Conservation (phyloP, 1,284 basidiomycete genomes). For the Cryptococcus sp. region DNA sequence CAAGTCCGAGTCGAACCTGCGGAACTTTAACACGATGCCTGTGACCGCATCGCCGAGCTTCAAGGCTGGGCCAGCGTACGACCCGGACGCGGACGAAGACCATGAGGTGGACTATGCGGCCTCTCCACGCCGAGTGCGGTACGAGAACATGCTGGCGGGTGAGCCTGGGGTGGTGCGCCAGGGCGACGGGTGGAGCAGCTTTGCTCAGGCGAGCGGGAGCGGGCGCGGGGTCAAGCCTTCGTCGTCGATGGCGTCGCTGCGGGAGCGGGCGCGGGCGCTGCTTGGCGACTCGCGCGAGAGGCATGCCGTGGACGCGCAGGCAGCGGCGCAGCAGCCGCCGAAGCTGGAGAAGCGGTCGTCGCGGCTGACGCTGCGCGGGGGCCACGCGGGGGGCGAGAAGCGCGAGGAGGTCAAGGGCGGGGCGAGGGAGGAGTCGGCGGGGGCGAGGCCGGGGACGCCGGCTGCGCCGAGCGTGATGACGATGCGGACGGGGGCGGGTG, state of each 20-base stretch:
- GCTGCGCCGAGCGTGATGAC: conserved; percentile 11
- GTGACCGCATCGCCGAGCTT: conserved; percentile 14
- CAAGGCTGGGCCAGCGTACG: conserved; percentile 11
- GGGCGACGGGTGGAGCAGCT: conserved; percentile 34
- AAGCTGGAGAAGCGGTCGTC: conserved; percentile 15
- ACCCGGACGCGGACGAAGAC: conserved; percentile 20
- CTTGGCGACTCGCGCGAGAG: conserved; percentile 21
- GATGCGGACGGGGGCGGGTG: conserved; percentile 2
- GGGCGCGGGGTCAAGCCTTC: conserved; percentile 30
- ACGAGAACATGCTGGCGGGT: conserved; percentile 29
- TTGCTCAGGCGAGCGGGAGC: conserved; percentile 1
- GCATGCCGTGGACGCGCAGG: conserved; percentile 19
- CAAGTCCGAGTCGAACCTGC: conserved; percentile 40
- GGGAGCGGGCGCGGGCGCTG: conserved; percentile 35
- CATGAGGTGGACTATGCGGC: conserved; percentile 5
- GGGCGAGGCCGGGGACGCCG: conserved; percentile 13
- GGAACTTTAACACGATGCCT: conserved; percentile 37
- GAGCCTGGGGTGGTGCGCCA: conserved; percentile 31
- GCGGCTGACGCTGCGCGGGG: conserved; percentile 3
- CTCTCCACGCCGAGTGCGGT: conserved; percentile 21
- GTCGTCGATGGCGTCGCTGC: conserved; percentile 32
- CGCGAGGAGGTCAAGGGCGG: background rate
- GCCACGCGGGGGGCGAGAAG: background rate
- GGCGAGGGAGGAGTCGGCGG: background rate
- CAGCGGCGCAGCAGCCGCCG: background rate